Evolutionary conservation across 2,329 filamentous ascomycete species (phyloP).

Genomic region (Cytospora chrysosperma): DNA sequence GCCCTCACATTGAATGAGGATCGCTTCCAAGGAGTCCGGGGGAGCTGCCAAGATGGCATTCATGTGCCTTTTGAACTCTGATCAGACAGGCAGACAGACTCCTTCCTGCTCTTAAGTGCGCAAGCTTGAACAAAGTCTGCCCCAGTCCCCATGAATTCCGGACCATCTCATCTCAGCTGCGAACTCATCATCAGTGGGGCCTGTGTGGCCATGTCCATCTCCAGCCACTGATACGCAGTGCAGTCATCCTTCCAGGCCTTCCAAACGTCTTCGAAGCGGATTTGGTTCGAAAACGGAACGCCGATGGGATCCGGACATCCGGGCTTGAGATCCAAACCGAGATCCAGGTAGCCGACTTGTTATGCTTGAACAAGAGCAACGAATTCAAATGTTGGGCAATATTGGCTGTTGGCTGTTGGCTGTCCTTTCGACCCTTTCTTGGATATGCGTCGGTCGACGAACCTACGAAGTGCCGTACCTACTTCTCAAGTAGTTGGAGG

Average conservation of each 20-base stretch:
- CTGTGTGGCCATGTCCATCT: background rate
- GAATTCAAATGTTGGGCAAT: too few relatives aligned
- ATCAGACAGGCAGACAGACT: background rate
- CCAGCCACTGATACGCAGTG: background rate
- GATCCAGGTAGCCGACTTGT: background rate
- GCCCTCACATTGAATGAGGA: background rate
- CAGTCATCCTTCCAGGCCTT: too few relatives aligned
- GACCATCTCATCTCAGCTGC: background rate
- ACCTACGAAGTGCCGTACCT: too few relatives aligned
- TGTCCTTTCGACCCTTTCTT: too few relatives aligned
- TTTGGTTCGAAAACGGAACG: background rate
- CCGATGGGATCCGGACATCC: background rate
- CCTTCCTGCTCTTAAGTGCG: background rate
- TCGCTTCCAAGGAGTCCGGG: background rate
- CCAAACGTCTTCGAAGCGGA: background rate
- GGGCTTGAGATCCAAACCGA: background rate
- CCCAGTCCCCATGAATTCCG: background rate
- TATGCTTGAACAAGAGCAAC: too few relatives aligned
- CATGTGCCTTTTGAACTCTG: background rate
- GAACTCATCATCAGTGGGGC: too few relatives aligned
- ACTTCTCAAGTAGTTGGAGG: too few relatives aligned
- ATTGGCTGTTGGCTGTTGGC: background rate
- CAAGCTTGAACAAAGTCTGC: too few relatives aligned
- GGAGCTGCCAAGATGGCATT: background rate
- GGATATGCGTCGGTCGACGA: too few relatives aligned